phyloP scores from a whole-genome alignment of 495 filamentous ascomycete genomes.

The Venustampulla echinocandica region DNA sequence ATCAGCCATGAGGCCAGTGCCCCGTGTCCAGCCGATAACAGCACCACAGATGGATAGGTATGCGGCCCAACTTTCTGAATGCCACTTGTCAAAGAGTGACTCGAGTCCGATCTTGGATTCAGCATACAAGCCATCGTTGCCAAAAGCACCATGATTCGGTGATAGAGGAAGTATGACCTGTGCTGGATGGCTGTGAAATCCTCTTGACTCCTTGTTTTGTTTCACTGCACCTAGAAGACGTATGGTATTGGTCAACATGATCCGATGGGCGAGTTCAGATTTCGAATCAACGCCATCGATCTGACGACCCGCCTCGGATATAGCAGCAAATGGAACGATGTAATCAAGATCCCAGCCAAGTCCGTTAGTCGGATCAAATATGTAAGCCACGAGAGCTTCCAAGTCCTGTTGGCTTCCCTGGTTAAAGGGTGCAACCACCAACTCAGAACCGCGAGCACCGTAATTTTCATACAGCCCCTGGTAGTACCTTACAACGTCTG shows the following conservation, averaged over 20 bases:
- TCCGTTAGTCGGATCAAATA: slow-evolving; percentile 73
- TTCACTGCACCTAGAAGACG: slow-evolving; percentile 84
- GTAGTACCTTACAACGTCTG: slow-evolving; percentile 93
- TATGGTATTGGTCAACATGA: slow-evolving; percentile 95
- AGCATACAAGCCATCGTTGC: slow-evolving; percentile 92
- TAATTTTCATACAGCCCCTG: slow-evolving; percentile 91
- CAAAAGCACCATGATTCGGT: slow-evolving; percentile 95
- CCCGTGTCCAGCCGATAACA: slow-evolving; percentile 96
- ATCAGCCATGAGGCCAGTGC: slow-evolving; percentile 90
- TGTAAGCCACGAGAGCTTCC: slow-evolving; percentile 82
- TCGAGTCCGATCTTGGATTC: slow-evolving; percentile 94
- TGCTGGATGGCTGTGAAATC: slow-evolving; percentile 85
- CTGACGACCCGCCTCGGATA: slow-evolving; percentile 90
- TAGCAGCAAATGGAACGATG: slow-evolving; percentile 92
- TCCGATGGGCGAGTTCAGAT: slow-evolving; percentile 92
- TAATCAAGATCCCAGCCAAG: slow-evolving; percentile 96
- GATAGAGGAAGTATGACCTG: slow-evolving; percentile 93
- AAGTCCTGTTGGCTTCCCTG: slow-evolving; percentile 95
- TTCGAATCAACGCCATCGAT: slow-evolving; percentile 94
- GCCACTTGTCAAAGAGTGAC: slow-evolving; percentile 93
- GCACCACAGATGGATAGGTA: slow-evolving; percentile 96
- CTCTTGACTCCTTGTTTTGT: slow-evolving; percentile 68
- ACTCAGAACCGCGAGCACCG: slow-evolving; percentile 81
- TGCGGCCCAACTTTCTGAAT: slow-evolving; percentile 90
- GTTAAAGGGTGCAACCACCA: slow-evolving; percentile 96